Evolutionary conservation across 2,329 filamentous ascomycete genomes (phyloP), one percentile per base, ranked within the genome.

Genomic region (Cladosporium velox): DNA sequence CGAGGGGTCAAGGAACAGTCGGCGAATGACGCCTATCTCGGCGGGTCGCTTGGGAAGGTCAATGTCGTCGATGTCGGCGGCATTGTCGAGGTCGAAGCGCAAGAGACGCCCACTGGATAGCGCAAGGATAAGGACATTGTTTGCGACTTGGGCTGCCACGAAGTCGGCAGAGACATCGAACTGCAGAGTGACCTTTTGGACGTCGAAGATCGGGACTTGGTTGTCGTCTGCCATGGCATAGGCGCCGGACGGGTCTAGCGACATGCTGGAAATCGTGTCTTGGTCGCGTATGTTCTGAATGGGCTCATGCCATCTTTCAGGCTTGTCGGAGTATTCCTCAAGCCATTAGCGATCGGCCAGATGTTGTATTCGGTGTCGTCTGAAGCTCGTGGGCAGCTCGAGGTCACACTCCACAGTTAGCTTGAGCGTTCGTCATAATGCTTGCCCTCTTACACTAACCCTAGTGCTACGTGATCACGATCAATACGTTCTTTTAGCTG

Each of bases 51-150:
- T 97, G 44, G 95, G 95, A 8, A 99, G 87, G 78, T 99, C 95
- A 77, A 99, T 97, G 79, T 99, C 94, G 80, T 99, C 95, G 74
- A 99, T 97, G 78, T 99, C 95, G 75, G 93, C 92, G 6, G 95
- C 91, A 74, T 90, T 91, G 78, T 97, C 93, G 61, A 98, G 83
- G 77, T 98, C 95, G 77, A 99, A 99, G 67, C 95, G 88, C 67
- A 99, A 83, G 70, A 99, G 95, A 72, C 94, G 90, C 60, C 93
- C 92, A 66, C 94, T 97, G 5, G 93, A 94, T 44, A 99, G 86
- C 49, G 95, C 95, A 61, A 99, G 84, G 26, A 98, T 89, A 66
- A 99, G 86, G 68, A 98, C 93, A 83, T 99, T 97, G 80, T 99
- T 98, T 70, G 94, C 93, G 65, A 98, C 94, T 79, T 97, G 93